Evolutionary conservation across 495 filamentous ascomycete species (phyloP).

Genomic region (Chaetomium fimeti): DNA sequence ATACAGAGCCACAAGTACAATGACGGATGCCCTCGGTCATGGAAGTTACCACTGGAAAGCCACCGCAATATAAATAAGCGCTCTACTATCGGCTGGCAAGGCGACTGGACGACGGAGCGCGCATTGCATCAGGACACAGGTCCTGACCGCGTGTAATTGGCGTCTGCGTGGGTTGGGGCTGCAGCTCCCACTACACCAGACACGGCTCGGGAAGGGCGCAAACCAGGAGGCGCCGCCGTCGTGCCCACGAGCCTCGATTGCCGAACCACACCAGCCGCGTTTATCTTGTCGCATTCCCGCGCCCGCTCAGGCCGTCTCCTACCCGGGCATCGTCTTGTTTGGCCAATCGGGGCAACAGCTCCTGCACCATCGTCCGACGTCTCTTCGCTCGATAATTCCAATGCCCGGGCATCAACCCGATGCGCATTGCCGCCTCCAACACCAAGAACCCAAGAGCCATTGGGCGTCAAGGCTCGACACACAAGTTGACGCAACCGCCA

Average conservation of each 20-base stretch:
- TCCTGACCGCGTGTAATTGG: constrained; percentile 13
- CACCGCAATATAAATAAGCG: constrained; percentile 8
- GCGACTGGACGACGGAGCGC: constrained; percentile 1
- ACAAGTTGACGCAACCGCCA: not conserved
- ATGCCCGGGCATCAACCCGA: too few relatives aligned
- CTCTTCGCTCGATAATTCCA: not conserved
- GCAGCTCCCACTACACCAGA: constrained; percentile 14
- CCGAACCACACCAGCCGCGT: not conserved
- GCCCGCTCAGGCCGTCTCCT: constrained; percentile 3
- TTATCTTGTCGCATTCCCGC: constrained; percentile 1
- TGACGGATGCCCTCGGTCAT: not conserved
- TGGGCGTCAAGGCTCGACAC: not conserved
- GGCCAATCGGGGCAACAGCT: not conserved
- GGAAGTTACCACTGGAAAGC: not conserved
- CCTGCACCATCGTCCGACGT: not conserved
- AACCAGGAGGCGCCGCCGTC: not conserved
- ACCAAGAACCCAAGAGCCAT: not conserved
- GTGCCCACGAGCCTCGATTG: not conserved
- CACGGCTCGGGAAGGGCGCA: not conserved
- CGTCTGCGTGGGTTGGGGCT: not conserved
- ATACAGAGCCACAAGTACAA: too few relatives aligned
- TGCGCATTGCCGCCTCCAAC: not conserved
- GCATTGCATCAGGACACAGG: constrained; percentile 3
- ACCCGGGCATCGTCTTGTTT: not conserved
- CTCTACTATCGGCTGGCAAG: not conserved